Evolutionary conservation across 345 rosid species (phyloP).

Genomic region (Cochlearia excelsa): DNA sequence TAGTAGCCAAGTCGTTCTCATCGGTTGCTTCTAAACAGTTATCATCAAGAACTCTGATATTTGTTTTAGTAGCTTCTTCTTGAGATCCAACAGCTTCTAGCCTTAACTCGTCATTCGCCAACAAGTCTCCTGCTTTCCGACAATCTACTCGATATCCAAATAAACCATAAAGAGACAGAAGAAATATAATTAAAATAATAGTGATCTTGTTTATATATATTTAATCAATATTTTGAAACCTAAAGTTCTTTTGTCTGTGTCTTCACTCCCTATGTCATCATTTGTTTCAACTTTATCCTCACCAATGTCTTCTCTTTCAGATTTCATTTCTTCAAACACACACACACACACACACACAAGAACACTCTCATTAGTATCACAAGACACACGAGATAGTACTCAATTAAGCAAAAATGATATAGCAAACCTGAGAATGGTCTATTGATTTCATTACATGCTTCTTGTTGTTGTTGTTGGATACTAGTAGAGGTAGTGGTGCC

Average conservation of each 20-base stretch:
- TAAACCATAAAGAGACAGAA: background rate
- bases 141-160: conserved; percentile 33
- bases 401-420: background rate
- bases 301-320: conserved; percentile 22
- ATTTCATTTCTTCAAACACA: conserved; percentile 28
- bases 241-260: conserved; percentile 25
- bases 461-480: too few relatives aligned
- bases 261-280: conserved; percentile 26
- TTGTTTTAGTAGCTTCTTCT: conserved; percentile 28
- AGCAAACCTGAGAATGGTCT: conserved; percentile 29
- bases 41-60: conserved; percentile 19
- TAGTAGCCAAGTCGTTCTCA: conserved; percentile 49
- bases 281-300: conserved; percentile 17
- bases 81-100: conserved; percentile 33
- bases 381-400: background rate
- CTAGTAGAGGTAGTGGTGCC: too few relatives aligned
- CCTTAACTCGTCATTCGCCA: conserved; percentile 28
- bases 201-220: background rate
- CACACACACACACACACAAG: conserved; percentile 35
- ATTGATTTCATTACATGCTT: conserved; percentile 27
- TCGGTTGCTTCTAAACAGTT: conserved; percentile 57
- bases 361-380: background rate
- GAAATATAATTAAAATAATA: background rate
- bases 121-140: conserved; percentile 26
- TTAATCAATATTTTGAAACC: conserved; percentile 29